Percentiles rank a stretch among this genome's conserved stretches.
These are phyloP conservation scores for Fusarium succisae DNA, from an alignment of 2,329 filamentous ascomycete genomes.

Conservation along the genomic window DNA sequence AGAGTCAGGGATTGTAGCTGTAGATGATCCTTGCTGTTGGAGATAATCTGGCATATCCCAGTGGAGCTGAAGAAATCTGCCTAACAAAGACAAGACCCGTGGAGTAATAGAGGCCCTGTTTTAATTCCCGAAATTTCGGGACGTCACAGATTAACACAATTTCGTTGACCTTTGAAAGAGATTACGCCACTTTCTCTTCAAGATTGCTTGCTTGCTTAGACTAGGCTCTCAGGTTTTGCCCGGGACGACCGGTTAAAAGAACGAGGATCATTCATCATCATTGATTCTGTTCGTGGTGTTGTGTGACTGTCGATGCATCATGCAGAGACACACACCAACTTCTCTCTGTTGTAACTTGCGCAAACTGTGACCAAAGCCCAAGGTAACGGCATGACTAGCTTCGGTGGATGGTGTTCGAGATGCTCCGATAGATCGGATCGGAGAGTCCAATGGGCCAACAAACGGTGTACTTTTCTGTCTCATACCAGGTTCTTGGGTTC, in stretches of 20 bases:
- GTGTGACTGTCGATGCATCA: conserved; percentile 14
- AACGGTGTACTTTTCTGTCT: conserved; percentile 8
- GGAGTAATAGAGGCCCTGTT: conserved; percentile 7
- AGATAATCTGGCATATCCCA: conserved; percentile 13
- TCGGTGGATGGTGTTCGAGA: conserved; percentile 15
- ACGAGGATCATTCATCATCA: background rate
- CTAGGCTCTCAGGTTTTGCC: background rate
- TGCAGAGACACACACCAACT: conserved; percentile 17
- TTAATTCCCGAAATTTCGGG: conserved; percentile 34
- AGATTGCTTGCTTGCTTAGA: background rate
- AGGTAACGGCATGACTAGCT: background rate
- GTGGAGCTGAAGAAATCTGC: conserved; percentile 15
- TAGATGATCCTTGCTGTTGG: conserved; percentile 11
- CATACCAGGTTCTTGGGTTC: conserved; percentile 4
- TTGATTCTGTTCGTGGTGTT: background rate
- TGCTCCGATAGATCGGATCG: conserved; percentile 31
- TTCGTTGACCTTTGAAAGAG: conserved; percentile 3
- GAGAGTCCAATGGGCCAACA: conserved; percentile 4
- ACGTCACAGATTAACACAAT: conserved; percentile 31
- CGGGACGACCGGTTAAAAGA: conserved; percentile 21
- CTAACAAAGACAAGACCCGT: conserved; percentile 24
- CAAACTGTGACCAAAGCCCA: background rate
- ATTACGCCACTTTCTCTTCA: conserved; percentile 31
- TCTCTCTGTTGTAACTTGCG: background rate
- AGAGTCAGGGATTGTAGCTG: background rate